A percentile compares a stretch with the other conserved stretches of the same genome.
Evolutionary conservation across 306 rosid genomes (phyloP).

Genomic region (Trifolium subterraneum): DNA sequence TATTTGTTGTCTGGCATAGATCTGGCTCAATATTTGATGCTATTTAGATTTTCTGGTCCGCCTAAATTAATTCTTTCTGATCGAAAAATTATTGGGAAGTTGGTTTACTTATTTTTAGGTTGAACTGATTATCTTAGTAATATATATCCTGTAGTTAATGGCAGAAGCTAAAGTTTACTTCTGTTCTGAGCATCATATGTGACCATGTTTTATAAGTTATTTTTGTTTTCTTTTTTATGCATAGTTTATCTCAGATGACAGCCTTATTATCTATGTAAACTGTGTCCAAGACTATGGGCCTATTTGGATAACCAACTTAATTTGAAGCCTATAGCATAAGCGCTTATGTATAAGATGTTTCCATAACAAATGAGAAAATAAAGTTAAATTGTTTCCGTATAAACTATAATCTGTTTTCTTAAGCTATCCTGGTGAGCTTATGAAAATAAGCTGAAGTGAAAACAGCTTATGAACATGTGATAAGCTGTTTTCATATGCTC

Average conservation of each 20-base stretch:
- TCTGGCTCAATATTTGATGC: slow-evolving; percentile 29
- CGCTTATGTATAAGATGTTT: no score
- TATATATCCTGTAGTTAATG: slow-evolving; percentile 2
- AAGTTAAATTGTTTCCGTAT: no score
- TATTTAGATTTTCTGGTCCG: slow-evolving; percentile 22
- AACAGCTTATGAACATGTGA: no score
- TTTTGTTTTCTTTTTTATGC: background rate
- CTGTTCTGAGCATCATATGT: background rate
- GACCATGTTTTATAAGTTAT: background rate
- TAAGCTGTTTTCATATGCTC: no score
- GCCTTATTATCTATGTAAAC: slow-evolving; percentile 14
- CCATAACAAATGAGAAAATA: no score
- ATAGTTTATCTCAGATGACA: slow-evolving; percentile 21
- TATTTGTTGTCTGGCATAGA: slow-evolving; percentile 13
- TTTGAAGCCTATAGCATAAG: no score
- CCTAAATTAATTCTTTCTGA: slow-evolving; percentile 7
- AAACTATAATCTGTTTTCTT: no score
- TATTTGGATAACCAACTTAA: no score
- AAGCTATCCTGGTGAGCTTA: no score
- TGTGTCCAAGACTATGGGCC: background rate
- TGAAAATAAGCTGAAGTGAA: no score
- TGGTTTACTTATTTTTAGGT: slow-evolving; percentile 5
- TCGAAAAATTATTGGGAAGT: background rate
- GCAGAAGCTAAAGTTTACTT: slow-evolving; percentile 18
- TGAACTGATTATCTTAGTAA: slow-evolving; percentile 19